A percentile compares a stretch with the other conserved stretches of the same genome.
Evolutionary conservation across 2,329 filamentous ascomycete species (phyloP).

Genomic region (Ascochyta fabae): DNA sequence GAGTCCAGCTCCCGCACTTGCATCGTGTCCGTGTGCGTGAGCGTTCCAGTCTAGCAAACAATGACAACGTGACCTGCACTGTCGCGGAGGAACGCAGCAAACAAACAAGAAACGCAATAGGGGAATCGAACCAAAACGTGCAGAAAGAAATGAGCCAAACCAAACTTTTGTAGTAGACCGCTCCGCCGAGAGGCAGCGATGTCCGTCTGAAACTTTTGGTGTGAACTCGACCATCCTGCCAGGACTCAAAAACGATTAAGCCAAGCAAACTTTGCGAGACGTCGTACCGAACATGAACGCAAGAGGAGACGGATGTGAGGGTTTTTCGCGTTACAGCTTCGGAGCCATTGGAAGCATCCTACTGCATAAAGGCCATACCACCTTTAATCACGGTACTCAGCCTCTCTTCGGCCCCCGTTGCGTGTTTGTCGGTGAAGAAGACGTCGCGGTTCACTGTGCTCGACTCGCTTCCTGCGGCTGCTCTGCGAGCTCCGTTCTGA

Average conservation of each 20-base stretch:
- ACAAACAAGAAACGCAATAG: slow-evolving; percentile 28
- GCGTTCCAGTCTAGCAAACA: slow-evolving; percentile 48
- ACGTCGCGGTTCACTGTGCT: slow-evolving; percentile 29
- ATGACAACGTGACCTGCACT: slow-evolving; percentile 46
- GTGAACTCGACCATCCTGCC: not conserved
- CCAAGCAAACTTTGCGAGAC: not conserved
- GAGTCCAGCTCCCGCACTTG: slow-evolving; percentile 35
- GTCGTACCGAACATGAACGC: not conserved
- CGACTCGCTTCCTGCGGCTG: slow-evolving; percentile 32
- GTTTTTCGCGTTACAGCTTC: not conserved
- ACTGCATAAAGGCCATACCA: not conserved
- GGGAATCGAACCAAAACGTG: slow-evolving; percentile 32
- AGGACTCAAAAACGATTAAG: not conserved
- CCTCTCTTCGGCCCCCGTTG: slow-evolving; percentile 17
- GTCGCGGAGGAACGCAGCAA: slow-evolving; percentile 37
- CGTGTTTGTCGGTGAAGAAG: slow-evolving; percentile 25
- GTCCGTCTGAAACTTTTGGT: slow-evolving; percentile 28
- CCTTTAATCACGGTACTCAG: slow-evolving; percentile 24
- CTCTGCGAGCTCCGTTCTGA: slow-evolving; percentile 38
- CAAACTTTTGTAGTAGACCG: slow-evolving; percentile 28
- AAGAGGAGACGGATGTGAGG: not conserved
- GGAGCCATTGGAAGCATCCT: not conserved
- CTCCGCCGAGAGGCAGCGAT: slow-evolving; percentile 6
- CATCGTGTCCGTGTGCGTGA: slow-evolving; percentile 43
- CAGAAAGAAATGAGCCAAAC: slow-evolving; percentile 20